These are phyloP conservation scores for Xylariaceae sp. DNA, from an alignment of 2,329 filamentous ascomycete genomes.

Conservation along the genomic window DNA sequence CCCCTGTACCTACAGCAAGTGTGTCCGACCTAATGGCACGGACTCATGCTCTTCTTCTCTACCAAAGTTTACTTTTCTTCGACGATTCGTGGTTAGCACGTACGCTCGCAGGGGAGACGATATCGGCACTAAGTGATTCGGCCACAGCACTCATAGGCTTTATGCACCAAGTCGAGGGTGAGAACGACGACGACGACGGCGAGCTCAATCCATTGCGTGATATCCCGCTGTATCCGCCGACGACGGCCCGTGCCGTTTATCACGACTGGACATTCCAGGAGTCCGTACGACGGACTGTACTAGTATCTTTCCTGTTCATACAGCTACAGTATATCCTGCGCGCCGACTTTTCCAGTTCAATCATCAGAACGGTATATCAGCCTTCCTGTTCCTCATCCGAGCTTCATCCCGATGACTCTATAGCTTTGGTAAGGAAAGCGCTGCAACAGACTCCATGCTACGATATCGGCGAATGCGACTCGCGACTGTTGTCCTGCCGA, in stretches of 20 bases:
- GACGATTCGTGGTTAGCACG: conserved; percentile 14
- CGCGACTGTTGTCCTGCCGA: conserved; percentile 11
- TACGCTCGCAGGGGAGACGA: conserved; percentile 10
- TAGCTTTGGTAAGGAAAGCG: conserved; percentile 5
- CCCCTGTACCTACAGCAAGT: conserved; percentile 2
- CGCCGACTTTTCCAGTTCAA: not conserved
- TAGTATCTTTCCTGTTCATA: conserved; percentile 14
- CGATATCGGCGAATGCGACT: conserved; percentile 1
- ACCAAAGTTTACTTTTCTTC: conserved; percentile 22
- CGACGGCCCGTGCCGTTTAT: conserved; percentile 16
- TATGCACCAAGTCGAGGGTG: conserved; percentile 2
- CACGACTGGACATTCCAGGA: conserved; percentile 20
- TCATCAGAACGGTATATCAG: too few species aligned
- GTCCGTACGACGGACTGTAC: conserved; percentile 16
- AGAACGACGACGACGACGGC: not conserved
- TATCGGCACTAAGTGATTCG: conserved; percentile 7
- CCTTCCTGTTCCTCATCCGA: not conserved
- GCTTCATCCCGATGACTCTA: not conserved
- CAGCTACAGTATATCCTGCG: conserved; percentile 14
- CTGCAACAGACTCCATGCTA: not conserved
- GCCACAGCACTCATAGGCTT: conserved; percentile 9
- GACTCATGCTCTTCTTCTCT: conserved; percentile 19
- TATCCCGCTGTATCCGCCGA: conserved; percentile 17
- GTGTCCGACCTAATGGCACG: conserved; percentile 14
- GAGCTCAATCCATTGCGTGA: not conserved